These are phyloP conservation scores for Aspergillus biplanus DNA, from an alignment of 495 filamentous ascomycete genomes.

Conservation along the genomic window DNA sequence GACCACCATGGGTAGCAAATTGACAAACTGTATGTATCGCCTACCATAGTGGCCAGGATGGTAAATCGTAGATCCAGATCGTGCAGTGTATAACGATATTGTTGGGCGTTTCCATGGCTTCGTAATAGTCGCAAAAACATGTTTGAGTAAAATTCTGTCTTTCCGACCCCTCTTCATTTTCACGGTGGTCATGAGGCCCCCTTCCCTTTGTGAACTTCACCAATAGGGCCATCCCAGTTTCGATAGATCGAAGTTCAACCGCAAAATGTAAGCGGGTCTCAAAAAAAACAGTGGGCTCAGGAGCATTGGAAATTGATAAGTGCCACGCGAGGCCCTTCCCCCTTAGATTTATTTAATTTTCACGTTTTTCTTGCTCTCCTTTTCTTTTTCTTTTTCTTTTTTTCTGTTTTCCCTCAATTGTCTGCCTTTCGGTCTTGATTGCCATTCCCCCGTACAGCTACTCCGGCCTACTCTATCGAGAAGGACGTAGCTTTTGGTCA, in stretches of 20 bases:
- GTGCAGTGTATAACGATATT: conserved; percentile 44
- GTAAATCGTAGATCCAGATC: conserved; percentile 30
- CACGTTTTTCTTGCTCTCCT: not conserved
- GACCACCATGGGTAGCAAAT: conserved; percentile 7
- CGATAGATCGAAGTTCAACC: not conserved
- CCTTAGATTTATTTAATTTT: not conserved
- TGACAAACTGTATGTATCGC: conserved; percentile 14
- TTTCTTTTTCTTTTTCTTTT: conserved; percentile 9
- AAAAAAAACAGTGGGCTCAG: not conserved
- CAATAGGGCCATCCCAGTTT: not conserved
- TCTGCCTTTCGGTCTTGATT: not conserved
- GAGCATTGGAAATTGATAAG: not conserved
- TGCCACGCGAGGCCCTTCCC: not conserved
- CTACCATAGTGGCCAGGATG: conserved; percentile 7
- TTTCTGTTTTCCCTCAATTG: conserved; percentile 6
- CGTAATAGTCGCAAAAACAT: conserved; percentile 26
- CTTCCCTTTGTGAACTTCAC: not conserved
- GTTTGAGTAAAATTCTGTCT: not conserved
- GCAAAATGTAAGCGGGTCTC: too few species aligned
- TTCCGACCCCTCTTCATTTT: conserved; percentile 3
- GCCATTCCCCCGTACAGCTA: not conserved
- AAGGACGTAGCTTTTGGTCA: not conserved
- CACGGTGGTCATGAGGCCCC: not conserved
- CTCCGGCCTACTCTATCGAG: not conserved
- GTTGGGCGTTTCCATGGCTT: conserved; percentile 39